phyloP scores from a whole-genome alignment of 495 filamentous ascomycete genomes.

The Friedmanniomyces endolithicus region DNA sequence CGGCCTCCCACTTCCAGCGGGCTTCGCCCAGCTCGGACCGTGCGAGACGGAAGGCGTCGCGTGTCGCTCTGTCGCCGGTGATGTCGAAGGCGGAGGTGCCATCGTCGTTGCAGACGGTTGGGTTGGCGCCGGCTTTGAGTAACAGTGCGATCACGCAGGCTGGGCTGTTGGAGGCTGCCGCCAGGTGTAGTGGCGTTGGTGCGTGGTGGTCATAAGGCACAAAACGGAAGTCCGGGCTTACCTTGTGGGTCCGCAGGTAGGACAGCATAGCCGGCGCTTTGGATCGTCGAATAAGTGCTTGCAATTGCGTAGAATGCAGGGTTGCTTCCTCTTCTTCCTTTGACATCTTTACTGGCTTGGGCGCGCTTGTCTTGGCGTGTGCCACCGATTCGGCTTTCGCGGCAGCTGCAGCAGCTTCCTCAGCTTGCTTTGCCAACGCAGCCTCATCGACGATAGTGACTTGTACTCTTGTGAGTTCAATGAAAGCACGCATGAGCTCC shows the following conservation, averaged over 20 bases:
- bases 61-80: constrained; percentile 69
- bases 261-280: constrained; percentile 78
- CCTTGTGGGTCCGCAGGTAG: constrained; percentile 61
- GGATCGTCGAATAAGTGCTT: constrained; percentile 75
- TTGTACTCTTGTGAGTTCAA: constrained; percentile 84
- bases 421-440: constrained; percentile 15
- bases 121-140: constrained; percentile 61
- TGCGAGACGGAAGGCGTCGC: constrained; percentile 85
- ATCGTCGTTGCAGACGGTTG: constrained; percentile 49
- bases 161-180: constrained; percentile 59
- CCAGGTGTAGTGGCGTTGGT: constrained; percentile 75
- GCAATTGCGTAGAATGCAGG: constrained; percentile 76
- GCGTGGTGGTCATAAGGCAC: constrained; percentile 72
- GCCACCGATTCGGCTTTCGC: constrained; percentile 20
- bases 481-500: constrained; percentile 85
- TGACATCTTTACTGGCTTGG: constrained; percentile 44
- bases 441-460: constrained; percentile 58
- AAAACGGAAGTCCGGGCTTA: constrained; percentile 60
- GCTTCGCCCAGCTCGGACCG: constrained; percentile 66
- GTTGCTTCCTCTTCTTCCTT: constrained; percentile 71
- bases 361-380: constrained; percentile 29
- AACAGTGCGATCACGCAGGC: constrained; percentile 66
- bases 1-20: constrained; percentile 66
- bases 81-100: constrained; percentile 76
- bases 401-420: constrained; percentile 19